Evolutionary conservation across 495 filamentous ascomycete species (phyloP).

Genomic region (Lasiosphaeriaceae sp.): DNA sequence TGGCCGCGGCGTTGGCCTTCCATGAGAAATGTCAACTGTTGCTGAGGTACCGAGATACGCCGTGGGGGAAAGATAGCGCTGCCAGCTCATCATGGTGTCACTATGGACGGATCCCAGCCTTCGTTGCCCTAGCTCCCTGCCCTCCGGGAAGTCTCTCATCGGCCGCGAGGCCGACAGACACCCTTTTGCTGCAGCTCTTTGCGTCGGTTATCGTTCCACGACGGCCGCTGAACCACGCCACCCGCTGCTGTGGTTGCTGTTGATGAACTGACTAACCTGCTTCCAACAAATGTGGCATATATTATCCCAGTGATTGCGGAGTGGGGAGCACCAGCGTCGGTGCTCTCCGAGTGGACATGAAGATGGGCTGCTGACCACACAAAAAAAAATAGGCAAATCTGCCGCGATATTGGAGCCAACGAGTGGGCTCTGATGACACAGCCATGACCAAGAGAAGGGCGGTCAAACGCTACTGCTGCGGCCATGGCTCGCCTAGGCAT

Average conservation of each 20-base stretch:
- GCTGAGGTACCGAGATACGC: not conserved
- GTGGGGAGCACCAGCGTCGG: conserved; percentile 1
- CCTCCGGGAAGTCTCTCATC: conserved; percentile 4
- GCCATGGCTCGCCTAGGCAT: not conserved
- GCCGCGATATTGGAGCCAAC: conserved; percentile 14
- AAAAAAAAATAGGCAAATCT: conserved; percentile 23
- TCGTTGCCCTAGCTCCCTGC: conserved; percentile 1
- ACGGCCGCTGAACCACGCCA: conserved; percentile 23
- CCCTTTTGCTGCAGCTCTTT: conserved; percentile 8
- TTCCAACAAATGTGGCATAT: not conserved
- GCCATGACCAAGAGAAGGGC: conserved; percentile 5
- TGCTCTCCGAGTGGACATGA: conserved; percentile 11
- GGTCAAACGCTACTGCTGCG: conserved; percentile 2
- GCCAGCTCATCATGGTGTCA: conserved; percentile 29
- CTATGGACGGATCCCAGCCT: conserved; percentile 10
- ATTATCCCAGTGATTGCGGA: conserved; percentile 8
- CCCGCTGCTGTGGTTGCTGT: conserved; percentile 7
- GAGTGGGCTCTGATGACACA: conserved; percentile 1
- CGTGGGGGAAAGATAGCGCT: conserved; percentile 19
- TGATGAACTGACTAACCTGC: conserved; percentile 1
- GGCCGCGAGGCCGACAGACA: conserved; percentile 5
- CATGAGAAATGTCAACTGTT: conserved; percentile 1
- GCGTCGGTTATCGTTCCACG: conserved; percentile 18
- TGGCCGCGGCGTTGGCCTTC: conserved; percentile 9
- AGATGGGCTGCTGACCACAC: conserved; percentile 21